Percentiles rank a stretch among this genome's conserved stretches.
phyloP scores from a whole-genome alignment of 108 stramenopile genomes.

The Nitzschia sp. region DNA sequence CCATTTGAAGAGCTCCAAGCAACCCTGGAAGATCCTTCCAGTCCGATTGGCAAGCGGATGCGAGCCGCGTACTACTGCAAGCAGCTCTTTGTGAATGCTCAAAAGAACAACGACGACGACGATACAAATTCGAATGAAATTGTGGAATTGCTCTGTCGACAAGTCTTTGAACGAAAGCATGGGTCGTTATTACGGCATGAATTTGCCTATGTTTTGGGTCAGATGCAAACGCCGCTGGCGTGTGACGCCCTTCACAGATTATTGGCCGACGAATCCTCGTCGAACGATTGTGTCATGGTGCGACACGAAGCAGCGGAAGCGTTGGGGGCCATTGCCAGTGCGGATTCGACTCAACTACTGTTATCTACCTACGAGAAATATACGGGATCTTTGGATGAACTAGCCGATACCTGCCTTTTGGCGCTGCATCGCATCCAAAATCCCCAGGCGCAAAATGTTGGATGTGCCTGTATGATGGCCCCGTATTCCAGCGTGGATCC shows the following conservation, averaged over 20 bases:
- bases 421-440: constrained; percentile 70
- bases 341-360: constrained; percentile 45
- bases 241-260: constrained; percentile 54
- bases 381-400: constrained; percentile 62
- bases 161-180: constrained; percentile 53
- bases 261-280: constrained; percentile 36
- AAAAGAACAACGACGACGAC: constrained; percentile 12
- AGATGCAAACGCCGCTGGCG: constrained; percentile 77
- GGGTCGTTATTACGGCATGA: constrained; percentile 95
- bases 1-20: constrained; percentile 47
- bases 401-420: constrained; percentile 89
- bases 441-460: constrained; percentile 33
- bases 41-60: constrained; percentile 89
- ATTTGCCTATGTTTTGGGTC: constrained; percentile 97
- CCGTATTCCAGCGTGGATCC: constrained; percentile 87
- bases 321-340: constrained; percentile 79
- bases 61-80: constrained; percentile 83
- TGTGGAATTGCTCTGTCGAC: constrained; percentile 48
- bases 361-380: constrained; percentile 36
- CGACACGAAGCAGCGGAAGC: constrained; percentile 98
- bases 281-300: constrained; percentile 89
- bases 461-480: constrained; percentile 85
- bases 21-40: constrained; percentile 53
- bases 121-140: constrained; percentile 33
- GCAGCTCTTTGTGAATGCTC: constrained; percentile 26